Percentiles rank a stretch among this genome's conserved stretches.
These are phyloP conservation scores for Coffea humblotiana DNA, from an alignment of 305 asterid species.

Conservation along the genomic window DNA sequence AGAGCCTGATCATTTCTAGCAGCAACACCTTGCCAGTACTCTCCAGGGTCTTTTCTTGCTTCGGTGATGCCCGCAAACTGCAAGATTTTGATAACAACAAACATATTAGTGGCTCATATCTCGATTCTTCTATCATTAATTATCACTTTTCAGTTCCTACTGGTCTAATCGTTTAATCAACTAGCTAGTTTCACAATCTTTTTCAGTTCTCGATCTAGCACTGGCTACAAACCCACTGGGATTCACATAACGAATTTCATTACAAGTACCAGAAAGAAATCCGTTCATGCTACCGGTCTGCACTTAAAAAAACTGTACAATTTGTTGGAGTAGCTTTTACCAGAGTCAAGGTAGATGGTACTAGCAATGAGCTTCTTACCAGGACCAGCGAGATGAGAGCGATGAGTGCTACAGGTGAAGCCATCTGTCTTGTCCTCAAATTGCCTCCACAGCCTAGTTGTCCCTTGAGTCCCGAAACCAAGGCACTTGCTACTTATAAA, in stretches of 20 bases:
- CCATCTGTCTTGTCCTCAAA: slow-evolving; percentile 12
- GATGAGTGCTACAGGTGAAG: slow-evolving; percentile 9
- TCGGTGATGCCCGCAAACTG: slow-evolving; percentile 25
- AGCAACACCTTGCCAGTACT: slow-evolving; percentile 20
- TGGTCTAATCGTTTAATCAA: too few species aligned
- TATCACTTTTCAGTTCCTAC: too few species aligned
- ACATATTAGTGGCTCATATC: too few species aligned
- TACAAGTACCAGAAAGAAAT: too few species aligned
- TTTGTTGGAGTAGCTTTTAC: not conserved
- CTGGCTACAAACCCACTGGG: too few species aligned
- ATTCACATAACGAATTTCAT: too few species aligned
- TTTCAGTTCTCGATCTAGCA: too few species aligned
- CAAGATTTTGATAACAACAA: not conserved
- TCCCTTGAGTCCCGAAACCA: not conserved
- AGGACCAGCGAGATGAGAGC: slow-evolving; percentile 27
- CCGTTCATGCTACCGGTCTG: too few species aligned
- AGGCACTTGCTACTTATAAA: not conserved
- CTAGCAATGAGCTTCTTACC: slow-evolving; percentile 22
- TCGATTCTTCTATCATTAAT: too few species aligned
- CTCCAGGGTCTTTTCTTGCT: slow-evolving; percentile 33
- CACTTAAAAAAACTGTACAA: too few species aligned
- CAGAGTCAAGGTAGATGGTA: not conserved
- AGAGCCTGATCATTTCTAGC: slow-evolving; percentile 21
- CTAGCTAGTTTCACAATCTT: too few species aligned
- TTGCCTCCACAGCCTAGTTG: not conserved